phyloP scores from a whole-genome alignment of 129 eudicot genomes.

The Centrapalus pauciflorus region DNA sequence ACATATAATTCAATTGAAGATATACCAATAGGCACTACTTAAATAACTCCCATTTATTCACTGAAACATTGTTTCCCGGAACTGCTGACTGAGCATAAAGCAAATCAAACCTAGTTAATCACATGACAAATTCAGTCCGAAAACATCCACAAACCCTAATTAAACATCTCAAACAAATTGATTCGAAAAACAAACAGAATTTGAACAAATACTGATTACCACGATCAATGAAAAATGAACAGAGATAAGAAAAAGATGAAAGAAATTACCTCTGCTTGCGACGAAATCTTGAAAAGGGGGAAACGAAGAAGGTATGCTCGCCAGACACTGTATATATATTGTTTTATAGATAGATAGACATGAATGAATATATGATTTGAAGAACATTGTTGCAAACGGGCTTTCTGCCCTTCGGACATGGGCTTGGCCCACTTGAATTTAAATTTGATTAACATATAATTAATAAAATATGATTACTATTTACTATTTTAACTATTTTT shows the following conservation, averaged over 20 bases:
- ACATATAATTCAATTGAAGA: neutral
- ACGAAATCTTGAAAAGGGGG: conserved; percentile 5
- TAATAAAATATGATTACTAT: neutral
- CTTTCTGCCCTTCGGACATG: conserved; percentile 2
- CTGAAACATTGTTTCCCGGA: neutral
- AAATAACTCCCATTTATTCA: conserved; percentile 6
- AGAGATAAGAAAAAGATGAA: neutral
- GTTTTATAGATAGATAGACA: too few species aligned
- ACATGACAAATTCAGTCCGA: neutral
- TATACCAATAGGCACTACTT: neutral
- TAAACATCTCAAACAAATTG: conserved; percentile 3
- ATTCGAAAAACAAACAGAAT: neutral
- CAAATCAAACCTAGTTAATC: neutral
- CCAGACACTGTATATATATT: neutral
- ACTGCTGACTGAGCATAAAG: neutral
- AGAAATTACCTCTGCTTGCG: conserved; percentile 12
- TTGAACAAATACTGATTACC: neutral
- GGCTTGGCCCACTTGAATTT: too few species aligned
- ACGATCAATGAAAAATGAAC: neutral
- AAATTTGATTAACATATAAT: too few species aligned
- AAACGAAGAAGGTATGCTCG: neutral
- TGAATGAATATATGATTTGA: neutral
- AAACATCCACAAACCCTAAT: conserved; percentile 19
- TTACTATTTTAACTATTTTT: neutral
- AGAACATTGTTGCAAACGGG: neutral